phyloP scores from a whole-genome alignment of 2,329 filamentous ascomycete genomes.

The Hypoxylon sp. region DNA sequence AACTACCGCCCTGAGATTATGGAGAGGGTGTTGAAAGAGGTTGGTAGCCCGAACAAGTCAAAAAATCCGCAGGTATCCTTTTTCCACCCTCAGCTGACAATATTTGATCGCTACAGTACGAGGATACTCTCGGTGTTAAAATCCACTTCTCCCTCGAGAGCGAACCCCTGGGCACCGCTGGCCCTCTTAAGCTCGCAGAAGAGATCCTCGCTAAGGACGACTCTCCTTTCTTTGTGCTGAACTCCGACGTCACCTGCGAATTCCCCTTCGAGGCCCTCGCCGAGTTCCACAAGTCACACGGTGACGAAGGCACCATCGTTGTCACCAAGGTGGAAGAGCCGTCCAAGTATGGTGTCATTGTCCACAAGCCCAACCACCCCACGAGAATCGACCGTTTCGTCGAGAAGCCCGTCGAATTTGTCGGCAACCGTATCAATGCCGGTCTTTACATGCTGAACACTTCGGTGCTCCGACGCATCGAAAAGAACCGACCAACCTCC shows the following conservation, averaged over 20 bases:
- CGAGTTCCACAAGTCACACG: slow-evolving; percentile 92
- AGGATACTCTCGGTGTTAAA: slow-evolving; percentile 90
- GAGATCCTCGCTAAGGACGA: slow-evolving; percentile 93
- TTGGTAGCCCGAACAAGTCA: slow-evolving; percentile 57
- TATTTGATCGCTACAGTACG: slow-evolving; percentile 70
- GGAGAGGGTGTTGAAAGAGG: slow-evolving; percentile 92
- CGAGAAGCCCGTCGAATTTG: slow-evolving; percentile 98
- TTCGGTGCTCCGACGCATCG: slow-evolving; percentile 88
- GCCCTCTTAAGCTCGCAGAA: slow-evolving; percentile 95
- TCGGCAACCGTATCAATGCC: slow-evolving; percentile 98
- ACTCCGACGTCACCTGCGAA: slow-evolving; percentile 98
- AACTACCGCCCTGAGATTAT: slow-evolving; percentile 99
- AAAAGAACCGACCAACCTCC: slow-evolving; percentile 88
- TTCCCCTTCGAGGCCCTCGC: slow-evolving; percentile 93
- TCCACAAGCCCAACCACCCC: slow-evolving; percentile 93
- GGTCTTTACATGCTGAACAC: slow-evolving; percentile 99
- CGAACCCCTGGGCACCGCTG: slow-evolving; percentile 94
- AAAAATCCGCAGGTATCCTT: slow-evolving; percentile 20
- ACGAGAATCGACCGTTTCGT: slow-evolving; percentile 98
- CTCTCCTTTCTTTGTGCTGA: slow-evolving; percentile 95
- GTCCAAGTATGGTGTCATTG: slow-evolving; percentile 98
- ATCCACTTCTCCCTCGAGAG: slow-evolving; percentile 98
- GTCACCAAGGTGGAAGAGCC: slow-evolving; percentile 99
- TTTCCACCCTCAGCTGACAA: slow-evolving; percentile 28
- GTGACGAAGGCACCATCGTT: slow-evolving; percentile 95